Conservation (phyloP, 73 alveolate genomes). For the Halteria grandinella region DNA sequence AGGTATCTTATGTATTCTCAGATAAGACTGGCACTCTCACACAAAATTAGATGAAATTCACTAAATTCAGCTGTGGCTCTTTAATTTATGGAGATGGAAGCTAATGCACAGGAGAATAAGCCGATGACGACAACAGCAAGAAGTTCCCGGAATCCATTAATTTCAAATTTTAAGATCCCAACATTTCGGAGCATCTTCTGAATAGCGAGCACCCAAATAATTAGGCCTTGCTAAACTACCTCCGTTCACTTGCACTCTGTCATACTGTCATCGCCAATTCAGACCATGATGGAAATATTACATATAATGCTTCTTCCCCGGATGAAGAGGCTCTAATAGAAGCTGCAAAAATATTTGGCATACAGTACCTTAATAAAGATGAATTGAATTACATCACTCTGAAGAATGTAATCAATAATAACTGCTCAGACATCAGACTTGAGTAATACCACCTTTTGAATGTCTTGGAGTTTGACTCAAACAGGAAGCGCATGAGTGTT, state of each 20-base stretch:
- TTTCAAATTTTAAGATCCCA: constrained; percentile 32
- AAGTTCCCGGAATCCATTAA: constrained; percentile 33
- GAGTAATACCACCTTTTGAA: constrained; percentile 75
- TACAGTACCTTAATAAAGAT: constrained; percentile 80
- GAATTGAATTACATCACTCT: constrained; percentile 68
- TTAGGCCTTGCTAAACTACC: not conserved
- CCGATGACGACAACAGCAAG: constrained; percentile 1
- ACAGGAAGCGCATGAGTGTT: constrained; percentile 89
- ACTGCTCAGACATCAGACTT: constrained; percentile 78
- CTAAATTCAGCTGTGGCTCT: too few relatives aligned
- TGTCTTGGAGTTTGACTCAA: constrained; percentile 88
- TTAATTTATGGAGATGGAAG: too few relatives aligned
- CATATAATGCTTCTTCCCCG: constrained; percentile 89
- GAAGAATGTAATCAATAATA: constrained; percentile 86
- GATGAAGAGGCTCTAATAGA: constrained; percentile 92
- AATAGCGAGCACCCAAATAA: constrained; percentile 1
- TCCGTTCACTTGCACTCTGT: constrained; percentile 20
- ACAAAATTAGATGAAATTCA: constrained; percentile 86
- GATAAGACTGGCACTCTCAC: constrained; percentile 96
- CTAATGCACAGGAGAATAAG: too few relatives aligned
- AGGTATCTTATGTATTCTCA: constrained; percentile 80
- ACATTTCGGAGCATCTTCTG: constrained; percentile 5
- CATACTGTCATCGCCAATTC: not conserved
- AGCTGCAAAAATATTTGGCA: constrained; percentile 70
- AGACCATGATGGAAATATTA: too few relatives aligned